Evolutionary conservation across 2,329 filamentous ascomycete genomes (phyloP), one percentile per base, ranked within the genome.

Genomic region (Bimuria novae-zelandiae): DNA sequence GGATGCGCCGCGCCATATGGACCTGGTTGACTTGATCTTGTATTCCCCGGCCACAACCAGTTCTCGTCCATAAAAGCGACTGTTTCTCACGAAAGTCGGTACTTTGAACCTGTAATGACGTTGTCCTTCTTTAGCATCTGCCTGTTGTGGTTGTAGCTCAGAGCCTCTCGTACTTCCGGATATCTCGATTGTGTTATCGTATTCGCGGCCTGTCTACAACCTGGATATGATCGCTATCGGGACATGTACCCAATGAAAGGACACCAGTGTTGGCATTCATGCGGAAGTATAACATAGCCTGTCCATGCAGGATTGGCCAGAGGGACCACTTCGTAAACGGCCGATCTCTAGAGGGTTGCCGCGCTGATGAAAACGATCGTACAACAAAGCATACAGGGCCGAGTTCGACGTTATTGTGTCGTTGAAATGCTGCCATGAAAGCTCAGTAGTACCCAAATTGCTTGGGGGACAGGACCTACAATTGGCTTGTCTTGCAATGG

Each of bases 361-460:
- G 10, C 23, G 30, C 44, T 12, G 30, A n/a, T 22, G 23, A n/a
- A 22, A 7, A 37, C 22, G 14, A n/a, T 3, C 23, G 11, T 21
- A 23, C n/a, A 42, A n/a, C 14, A 29, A 19, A 19, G 17, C 35
- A 36, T 36, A 32, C 36, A 21, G 37, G 27, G 49, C 16, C n/a
- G n/a, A 29, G n/a, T 33, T 21, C 27, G 25, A 32, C 35, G 35
- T 32, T 52, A 42, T 41, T 36, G 36, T 52, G 8, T 17, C 21
- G 27, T 36, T 45, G 29, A 21, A 36, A 29, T n/a, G 16, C 27
- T 35, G 23, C 41, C 27, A 14, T 44, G 16, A 42, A n/a, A 29
- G 36, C 37, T 42, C 46, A 49, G 46, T 29, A 49, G 23, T 11
- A 16, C 36, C 19, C 23, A 23, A 22, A 29, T 21, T 33, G 19